phyloP scores from a whole-genome alignment of 345 rosid genomes.

The Rhizophora mangle region DNA sequence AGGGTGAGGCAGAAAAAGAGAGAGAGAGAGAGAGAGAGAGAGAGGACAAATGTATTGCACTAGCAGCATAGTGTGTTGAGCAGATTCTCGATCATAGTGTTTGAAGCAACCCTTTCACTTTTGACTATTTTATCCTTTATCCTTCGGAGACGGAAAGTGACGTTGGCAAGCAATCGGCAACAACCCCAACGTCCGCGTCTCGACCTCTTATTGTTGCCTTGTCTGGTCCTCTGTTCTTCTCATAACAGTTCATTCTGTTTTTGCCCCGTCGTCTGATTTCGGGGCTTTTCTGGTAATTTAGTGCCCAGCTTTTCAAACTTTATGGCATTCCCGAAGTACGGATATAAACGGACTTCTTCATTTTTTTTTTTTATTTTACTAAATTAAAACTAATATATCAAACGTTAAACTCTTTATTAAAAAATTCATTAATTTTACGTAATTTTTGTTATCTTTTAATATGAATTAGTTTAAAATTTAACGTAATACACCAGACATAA shows the following conservation, averaged over 20 bases:
- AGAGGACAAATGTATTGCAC: slow-evolving; percentile 29
- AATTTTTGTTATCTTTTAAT: no score
- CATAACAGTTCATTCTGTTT: no score
- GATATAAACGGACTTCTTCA: background rate
- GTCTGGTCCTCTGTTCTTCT: background rate
- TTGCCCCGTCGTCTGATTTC: background rate
- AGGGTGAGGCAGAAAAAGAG: background rate
- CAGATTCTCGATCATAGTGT: slow-evolving; percentile 38
- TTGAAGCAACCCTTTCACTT: background rate
- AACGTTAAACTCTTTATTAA: no score
- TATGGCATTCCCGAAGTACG: slow-evolving; percentile 12
- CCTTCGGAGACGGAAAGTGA: no score
- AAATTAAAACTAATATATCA: no score
- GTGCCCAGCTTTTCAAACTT: background rate
- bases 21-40: background rate
- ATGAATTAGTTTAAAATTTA: no score
- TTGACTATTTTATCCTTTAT: slow-evolving; percentile 36
- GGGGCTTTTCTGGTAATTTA: slow-evolving; percentile 11
- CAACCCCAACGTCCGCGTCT: no score
- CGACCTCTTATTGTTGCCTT: background rate
- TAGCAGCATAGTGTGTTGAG: background rate
- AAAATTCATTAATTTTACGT: no score
- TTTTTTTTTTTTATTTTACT: no score
- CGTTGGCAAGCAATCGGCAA: no score
- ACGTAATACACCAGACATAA: no score